phyloP scores from a whole-genome alignment of 2,329 filamentous ascomycete genomes.

The Dothidotthia symphoricarpi region DNA sequence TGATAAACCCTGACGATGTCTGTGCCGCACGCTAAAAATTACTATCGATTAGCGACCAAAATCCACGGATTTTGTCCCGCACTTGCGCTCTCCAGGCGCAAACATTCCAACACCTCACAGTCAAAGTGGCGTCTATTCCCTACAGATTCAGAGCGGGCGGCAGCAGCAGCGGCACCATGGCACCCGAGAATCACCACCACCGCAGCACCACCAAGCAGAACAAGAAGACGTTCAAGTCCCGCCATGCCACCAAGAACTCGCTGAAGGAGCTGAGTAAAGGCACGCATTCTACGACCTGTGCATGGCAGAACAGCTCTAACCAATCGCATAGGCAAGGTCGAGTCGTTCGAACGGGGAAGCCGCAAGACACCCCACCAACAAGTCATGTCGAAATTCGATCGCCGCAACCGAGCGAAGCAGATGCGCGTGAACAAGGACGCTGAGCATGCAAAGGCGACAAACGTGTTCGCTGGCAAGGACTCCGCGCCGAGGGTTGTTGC shows the following conservation, averaged over 20 bases:
- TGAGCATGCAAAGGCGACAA: constrained; percentile 75
- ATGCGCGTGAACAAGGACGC: constrained; percentile 78
- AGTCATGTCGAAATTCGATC: constrained; percentile 95
- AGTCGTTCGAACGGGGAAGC: constrained; percentile 64
- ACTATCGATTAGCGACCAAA: constrained; percentile 20
- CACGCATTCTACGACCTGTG: constrained; percentile 35
- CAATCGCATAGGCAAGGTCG: constrained; percentile 67
- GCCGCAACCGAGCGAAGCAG: constrained; percentile 92
- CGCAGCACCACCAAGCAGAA: constrained; percentile 84
- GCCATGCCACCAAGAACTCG: constrained; percentile 83
- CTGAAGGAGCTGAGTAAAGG: constrained; percentile 84
- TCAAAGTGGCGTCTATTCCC: constrained; percentile 51
- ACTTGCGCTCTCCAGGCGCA: constrained; percentile 14
- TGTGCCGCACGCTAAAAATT: background rate
- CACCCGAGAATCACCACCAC: constrained; percentile 74
- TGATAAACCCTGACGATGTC: too few relatives aligned
- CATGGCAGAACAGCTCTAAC: constrained; percentile 9
- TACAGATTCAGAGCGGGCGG: constrained; percentile 83
- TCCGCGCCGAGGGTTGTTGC: constrained; percentile 86
- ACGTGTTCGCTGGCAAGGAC: constrained; percentile 81
- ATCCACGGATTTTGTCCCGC: constrained; percentile 23
- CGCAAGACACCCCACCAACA: constrained; percentile 93
- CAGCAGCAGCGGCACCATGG: constrained; percentile 58
- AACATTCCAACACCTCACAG: constrained; percentile 10
- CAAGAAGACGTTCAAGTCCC: constrained; percentile 90